Evolutionary conservation across 352 stramenopile species (phyloP).

Genomic region (Phytopythium sindhum): DNA sequence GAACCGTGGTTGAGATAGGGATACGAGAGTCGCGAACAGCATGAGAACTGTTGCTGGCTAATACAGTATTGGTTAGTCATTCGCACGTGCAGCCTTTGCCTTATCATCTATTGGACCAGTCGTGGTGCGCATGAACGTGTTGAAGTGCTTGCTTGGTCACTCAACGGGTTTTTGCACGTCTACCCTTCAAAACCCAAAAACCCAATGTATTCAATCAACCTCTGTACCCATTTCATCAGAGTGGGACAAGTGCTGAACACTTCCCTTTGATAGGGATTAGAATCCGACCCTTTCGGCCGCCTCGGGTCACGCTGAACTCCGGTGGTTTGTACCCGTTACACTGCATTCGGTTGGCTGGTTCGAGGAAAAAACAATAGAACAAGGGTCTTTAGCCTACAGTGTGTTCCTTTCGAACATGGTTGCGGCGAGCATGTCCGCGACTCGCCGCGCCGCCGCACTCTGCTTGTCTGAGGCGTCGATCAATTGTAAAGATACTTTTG

Average conservation of each 20-base stretch:
- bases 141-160: too few species aligned
- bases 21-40: background rate
- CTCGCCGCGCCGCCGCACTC: background rate
- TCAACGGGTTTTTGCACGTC: too few species aligned
- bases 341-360: background rate
- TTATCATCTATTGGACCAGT: too few species aligned
- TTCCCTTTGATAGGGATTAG: background rate
- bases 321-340: background rate
- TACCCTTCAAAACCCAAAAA: too few species aligned
- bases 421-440: background rate
- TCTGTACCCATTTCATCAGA: too few species aligned
- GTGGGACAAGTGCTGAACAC: background rate
- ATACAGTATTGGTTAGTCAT: too few species aligned
- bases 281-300: background rate
- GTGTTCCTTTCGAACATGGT: background rate
- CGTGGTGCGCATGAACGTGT: too few species aligned
- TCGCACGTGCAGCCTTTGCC: too few species aligned
- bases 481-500: slow-evolving; percentile 20
- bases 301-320: background rate
- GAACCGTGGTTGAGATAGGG: background rate
- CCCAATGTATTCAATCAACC: too few species aligned
- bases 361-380: background rate
- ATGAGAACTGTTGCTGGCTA: too few species aligned
- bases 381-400: background rate
- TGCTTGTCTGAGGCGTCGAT: slow-evolving; percentile 6